Evolutionary conservation across 352 stramenopile genomes (phyloP).

Genomic region (Elongisporangium undulatum): DNA sequence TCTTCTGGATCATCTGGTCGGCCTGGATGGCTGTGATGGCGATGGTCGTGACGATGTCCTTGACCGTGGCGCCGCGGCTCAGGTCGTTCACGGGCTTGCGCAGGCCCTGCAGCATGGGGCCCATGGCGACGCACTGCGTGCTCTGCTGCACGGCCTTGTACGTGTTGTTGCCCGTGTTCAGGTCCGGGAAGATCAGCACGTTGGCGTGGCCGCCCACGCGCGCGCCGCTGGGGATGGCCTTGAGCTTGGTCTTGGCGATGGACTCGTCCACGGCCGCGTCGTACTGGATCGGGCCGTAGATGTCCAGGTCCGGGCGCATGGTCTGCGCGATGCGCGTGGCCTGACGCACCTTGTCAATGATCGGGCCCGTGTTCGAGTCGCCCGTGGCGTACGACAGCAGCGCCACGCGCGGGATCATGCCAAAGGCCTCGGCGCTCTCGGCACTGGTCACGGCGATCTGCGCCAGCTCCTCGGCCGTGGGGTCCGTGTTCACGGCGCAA

Average conservation of each 20-base stretch:
- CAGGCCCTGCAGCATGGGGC: conserved; percentile 86
- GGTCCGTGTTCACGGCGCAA: conserved; percentile 83
- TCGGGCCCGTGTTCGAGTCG: conserved; percentile 70
- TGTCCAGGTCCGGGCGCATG: conserved; percentile 67
- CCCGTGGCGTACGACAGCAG: conserved; percentile 83
- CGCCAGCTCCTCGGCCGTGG: conserved; percentile 64
- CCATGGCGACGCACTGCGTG: conserved; percentile 74
- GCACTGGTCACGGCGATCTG: conserved; percentile 78
- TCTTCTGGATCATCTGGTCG: conserved; percentile 48
- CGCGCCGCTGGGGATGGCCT: conserved; percentile 45
- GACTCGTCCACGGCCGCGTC: conserved; percentile 72
- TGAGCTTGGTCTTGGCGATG: conserved; percentile 82
- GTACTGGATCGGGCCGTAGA: conserved; percentile 88
- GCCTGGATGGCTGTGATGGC: conserved; percentile 87
- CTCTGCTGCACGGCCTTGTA: conserved; percentile 89
- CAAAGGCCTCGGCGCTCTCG: conserved; percentile 72
- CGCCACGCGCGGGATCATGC: conserved; percentile 75
- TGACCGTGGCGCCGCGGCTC: conserved; percentile 81
- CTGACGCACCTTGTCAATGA: conserved; percentile 85
- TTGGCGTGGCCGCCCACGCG: conserved; percentile 79
- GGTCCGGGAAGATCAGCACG: conserved; percentile 83
- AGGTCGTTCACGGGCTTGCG: conserved; percentile 88
- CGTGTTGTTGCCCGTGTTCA: conserved; percentile 88
- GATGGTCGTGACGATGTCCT: conserved; percentile 89
- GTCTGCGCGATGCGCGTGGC: conserved; percentile 64